These are phyloP conservation scores for Plasmopara muralis DNA, from an alignment of 352 stramenopile species.

Conservation along the genomic window DNA sequence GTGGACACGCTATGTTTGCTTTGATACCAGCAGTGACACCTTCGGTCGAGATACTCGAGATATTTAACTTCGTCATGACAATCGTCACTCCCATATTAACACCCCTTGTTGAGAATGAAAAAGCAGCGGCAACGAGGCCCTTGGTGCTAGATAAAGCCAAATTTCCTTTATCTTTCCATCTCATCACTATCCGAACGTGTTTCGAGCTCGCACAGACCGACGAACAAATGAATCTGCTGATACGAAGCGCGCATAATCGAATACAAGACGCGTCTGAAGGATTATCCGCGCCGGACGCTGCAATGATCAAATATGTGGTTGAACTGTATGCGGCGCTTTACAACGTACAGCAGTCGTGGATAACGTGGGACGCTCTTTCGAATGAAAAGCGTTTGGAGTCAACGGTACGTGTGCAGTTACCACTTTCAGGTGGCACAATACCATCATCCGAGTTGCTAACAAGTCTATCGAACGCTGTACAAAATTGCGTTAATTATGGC, in stretches of 20 bases:
- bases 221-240: constrained; percentile 17
- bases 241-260: constrained; percentile 16
- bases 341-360: constrained; percentile 15
- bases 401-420: background rate
- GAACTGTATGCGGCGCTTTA: constrained; percentile 25
- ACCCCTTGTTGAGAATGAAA: constrained; percentile 1
- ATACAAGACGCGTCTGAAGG: constrained; percentile 1
- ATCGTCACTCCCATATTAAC: constrained; percentile 25
- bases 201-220: constrained; percentile 20
- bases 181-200: constrained; percentile 21
- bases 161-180: constrained; percentile 34
- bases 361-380: constrained; percentile 10
- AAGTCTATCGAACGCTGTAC: constrained; percentile 20
- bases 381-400: constrained; percentile 10
- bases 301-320: constrained; percentile 19
- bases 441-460: constrained; percentile 7
- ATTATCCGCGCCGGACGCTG: constrained; percentile 1
- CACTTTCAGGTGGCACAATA: constrained; percentile 7
- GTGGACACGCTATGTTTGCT: constrained; percentile 1
- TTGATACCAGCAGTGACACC: constrained; percentile 4
- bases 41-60: constrained; percentile 10
- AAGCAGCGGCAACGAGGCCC: background rate
- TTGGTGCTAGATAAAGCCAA: background rate
- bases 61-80: constrained; percentile 36
- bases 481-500: constrained; percentile 20